These are phyloP conservation scores for Aulographum hederae DNA, from an alignment of 2,329 filamentous ascomycete species.

Conservation along the genomic window DNA sequence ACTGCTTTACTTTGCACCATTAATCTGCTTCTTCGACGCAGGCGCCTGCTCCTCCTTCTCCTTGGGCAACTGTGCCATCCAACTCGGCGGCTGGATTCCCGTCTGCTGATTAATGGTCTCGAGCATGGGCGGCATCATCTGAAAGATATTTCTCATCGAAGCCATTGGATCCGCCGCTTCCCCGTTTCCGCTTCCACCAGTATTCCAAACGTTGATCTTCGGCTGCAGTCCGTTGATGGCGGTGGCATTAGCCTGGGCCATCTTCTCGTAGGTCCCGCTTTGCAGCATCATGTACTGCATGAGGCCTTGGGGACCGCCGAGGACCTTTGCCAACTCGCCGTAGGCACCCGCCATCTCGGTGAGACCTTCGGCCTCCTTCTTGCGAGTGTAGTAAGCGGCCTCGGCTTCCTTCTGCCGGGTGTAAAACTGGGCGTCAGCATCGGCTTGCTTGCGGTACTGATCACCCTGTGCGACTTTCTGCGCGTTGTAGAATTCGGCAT, in stretches of 20 bases:
- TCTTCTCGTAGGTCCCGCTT: slow-evolving; percentile 57
- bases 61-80: slow-evolving; percentile 39
- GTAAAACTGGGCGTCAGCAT: slow-evolving; percentile 34
- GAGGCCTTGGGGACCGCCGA: slow-evolving; percentile 62
- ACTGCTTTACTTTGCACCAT: not conserved
- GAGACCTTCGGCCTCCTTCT: slow-evolving; percentile 63
- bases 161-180: slow-evolving; percentile 36
- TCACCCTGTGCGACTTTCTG: slow-evolving; percentile 29
- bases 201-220: slow-evolving; percentile 87
- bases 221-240: slow-evolving; percentile 64
- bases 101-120: slow-evolving; percentile 80
- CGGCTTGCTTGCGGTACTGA: slow-evolving; percentile 42
- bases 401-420: slow-evolving; percentile 35
- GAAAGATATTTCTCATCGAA: slow-evolving; percentile 65
- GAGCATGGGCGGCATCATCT: slow-evolving; percentile 67
- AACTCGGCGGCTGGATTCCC: slow-evolving; percentile 60
- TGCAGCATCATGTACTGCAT: slow-evolving; percentile 81
- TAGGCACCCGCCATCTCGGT: slow-evolving; percentile 69
- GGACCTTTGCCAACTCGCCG: slow-evolving; percentile 47
- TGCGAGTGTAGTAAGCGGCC: slow-evolving; percentile 38
- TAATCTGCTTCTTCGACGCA: slow-evolving; percentile 26
- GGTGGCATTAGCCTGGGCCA: slow-evolving; percentile 60
- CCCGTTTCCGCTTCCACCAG: slow-evolving; percentile 31
- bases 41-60: not conserved
- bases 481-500: slow-evolving; percentile 28